Evolutionary conservation across 768 basidiomycete species (phyloP).

Genomic region (Xerocomellus intermedius): DNA sequence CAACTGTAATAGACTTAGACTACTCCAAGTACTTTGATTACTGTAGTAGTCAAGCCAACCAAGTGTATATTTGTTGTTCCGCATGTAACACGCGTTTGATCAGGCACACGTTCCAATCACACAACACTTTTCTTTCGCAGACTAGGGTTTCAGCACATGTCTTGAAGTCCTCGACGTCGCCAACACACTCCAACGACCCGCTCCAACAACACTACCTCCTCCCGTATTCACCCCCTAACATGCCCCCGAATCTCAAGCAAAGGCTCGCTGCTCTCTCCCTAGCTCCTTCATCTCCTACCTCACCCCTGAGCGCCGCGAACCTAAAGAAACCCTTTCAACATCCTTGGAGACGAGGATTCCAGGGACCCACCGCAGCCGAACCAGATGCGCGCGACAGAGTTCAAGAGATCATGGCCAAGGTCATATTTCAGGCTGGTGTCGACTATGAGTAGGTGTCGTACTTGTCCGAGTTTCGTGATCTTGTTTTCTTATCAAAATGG

Average conservation of each 20-base stretch:
- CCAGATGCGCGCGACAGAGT: slow-evolving; percentile 42
- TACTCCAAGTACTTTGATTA: no score
- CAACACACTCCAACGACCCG: not conserved
- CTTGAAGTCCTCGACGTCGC: not conserved
- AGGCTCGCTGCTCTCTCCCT: slow-evolving; percentile 61
- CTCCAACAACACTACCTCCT: not conserved
- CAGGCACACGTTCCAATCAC: slow-evolving; percentile 8
- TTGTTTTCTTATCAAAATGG: slow-evolving; percentile 17
- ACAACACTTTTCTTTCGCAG: not conserved
- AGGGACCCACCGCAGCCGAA: slow-evolving; percentile 23
- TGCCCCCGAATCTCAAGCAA: slow-evolving; percentile 57
- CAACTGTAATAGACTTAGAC: no score
- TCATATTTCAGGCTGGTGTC: slow-evolving; percentile 88
- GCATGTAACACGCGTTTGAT: not conserved
- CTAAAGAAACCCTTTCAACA: slow-evolving; percentile 45
- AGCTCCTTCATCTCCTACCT: slow-evolving; percentile 48
- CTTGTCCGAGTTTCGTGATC: not conserved
- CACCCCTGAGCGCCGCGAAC: slow-evolving; percentile 26
- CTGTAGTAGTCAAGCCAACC: slow-evolving; percentile 11
- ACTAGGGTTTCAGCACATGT: slow-evolving; percentile 16
- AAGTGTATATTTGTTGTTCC: not conserved
- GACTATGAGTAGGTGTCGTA: slow-evolving; percentile 73
- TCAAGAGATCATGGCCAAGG: slow-evolving; percentile 62
- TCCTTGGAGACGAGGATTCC: slow-evolving; percentile 49
- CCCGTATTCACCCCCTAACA: not conserved